A percentile compares a stretch with the other conserved stretches of the same genome.
These are phyloP conservation scores for Annulohypoxylon truncatum DNA, from an alignment of 2,329 filamentous ascomycete species.

Conservation along the genomic window DNA sequence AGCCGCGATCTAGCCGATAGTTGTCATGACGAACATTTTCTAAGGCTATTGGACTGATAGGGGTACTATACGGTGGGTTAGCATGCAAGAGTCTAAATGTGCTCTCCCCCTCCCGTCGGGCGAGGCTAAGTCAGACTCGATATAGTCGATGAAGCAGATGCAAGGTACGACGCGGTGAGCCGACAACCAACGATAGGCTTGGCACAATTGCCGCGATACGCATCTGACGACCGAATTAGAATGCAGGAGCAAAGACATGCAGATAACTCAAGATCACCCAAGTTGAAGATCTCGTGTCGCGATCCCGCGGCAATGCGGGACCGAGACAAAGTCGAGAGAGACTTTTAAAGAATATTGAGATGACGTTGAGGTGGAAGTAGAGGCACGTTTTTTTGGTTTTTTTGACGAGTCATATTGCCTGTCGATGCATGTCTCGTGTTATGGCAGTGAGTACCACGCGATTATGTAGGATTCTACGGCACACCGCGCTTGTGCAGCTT, in stretches of 20 bases:
- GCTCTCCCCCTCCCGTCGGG: not conserved
- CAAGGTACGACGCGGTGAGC: slow-evolving; percentile 26
- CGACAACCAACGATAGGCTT: slow-evolving; percentile 27
- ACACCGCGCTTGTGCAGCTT: slow-evolving; percentile 29
- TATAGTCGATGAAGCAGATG: slow-evolving; percentile 30
- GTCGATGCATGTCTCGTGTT: slow-evolving; percentile 21
- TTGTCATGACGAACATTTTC: slow-evolving; percentile 12
- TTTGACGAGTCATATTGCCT: slow-evolving; percentile 13
- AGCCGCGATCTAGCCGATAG: slow-evolving; percentile 17
- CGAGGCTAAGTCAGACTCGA: slow-evolving; percentile 32
- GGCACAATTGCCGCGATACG: slow-evolving; percentile 15
- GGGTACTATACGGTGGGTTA: slow-evolving; percentile 28
- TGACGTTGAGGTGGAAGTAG: slow-evolving; percentile 28
- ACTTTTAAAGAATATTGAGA: slow-evolving; percentile 6
- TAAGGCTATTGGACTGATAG: slow-evolving; percentile 6
- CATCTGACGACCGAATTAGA: slow-evolving; percentile 18
- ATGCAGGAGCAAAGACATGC: slow-evolving; percentile 14
- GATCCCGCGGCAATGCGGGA: slow-evolving; percentile 15
- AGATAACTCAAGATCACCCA: slow-evolving; percentile 15
- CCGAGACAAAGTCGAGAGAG: not conserved
- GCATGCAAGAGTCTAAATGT: slow-evolving; percentile 30
- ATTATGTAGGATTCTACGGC: slow-evolving; percentile 34
- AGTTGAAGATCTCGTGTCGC: slow-evolving; percentile 25
- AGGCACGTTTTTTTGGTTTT: slow-evolving; percentile 7
- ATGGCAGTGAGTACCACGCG: slow-evolving; percentile 34